Conservation (phyloP, 164 flowering plant species). For the Kingdonia uniflora region DNA sequence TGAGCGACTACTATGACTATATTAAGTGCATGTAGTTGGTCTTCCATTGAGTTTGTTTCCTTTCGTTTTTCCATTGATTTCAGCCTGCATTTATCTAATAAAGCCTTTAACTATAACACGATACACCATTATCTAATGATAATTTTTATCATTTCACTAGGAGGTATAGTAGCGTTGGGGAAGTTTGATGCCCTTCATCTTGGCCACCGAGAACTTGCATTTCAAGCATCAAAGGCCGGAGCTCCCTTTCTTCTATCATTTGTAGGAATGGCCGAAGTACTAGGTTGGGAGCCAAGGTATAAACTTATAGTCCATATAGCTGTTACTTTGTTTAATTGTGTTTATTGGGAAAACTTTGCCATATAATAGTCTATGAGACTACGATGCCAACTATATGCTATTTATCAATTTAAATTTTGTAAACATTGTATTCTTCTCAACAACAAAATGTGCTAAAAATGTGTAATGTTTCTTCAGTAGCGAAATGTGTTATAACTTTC, state of each 20-base stretch:
- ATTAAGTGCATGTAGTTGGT: neutral
- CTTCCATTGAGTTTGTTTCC: neutral
- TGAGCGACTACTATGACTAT: too few relatives aligned
- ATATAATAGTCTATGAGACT: too few relatives aligned
- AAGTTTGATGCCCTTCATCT: constrained; percentile 98
- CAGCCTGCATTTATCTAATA: too few relatives aligned
- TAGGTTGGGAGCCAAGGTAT: constrained; percentile 96
- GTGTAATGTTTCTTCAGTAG: too few relatives aligned
- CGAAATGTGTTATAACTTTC: too few relatives aligned
- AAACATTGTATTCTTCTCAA: too few relatives aligned
- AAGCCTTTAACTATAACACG: neutral
- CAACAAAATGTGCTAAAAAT: too few relatives aligned
- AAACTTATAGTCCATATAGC: neutral
- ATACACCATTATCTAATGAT: neutral
- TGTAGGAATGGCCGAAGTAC: constrained; percentile 91
- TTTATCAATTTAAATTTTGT: too few relatives aligned
- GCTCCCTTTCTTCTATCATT: constrained; percentile 79
- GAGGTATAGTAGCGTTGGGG: constrained; percentile 92
- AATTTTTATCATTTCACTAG: constrained; percentile 19
- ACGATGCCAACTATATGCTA: too few relatives aligned
- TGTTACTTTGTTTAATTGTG: too few relatives aligned
- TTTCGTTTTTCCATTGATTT: neutral
- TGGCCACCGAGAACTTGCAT: constrained; percentile 94
- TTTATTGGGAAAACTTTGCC: too few relatives aligned
- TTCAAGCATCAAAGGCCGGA: constrained; percentile 84